Evolutionary conservation across 306 rosid genomes (phyloP).

Genomic region (Senna tora): DNA sequence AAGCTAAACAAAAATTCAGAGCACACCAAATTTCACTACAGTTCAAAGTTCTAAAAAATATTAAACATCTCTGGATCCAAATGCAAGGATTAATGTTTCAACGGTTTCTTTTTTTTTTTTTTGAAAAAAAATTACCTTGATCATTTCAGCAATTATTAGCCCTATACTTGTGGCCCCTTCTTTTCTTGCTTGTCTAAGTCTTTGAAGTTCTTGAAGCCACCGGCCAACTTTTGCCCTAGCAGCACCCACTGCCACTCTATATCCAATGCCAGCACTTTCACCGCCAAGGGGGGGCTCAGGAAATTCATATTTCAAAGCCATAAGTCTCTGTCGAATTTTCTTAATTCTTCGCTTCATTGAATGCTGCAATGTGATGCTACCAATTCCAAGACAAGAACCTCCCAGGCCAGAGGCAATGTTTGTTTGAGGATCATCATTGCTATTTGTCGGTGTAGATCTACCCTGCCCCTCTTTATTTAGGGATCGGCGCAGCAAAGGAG

Average conservation of each 20-base stretch:
- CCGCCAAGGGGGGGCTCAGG: conserved; percentile 73
- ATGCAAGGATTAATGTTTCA: conserved; percentile 23
- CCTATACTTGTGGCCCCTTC: conserved; percentile 97
- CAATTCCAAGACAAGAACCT: conserved; percentile 62
- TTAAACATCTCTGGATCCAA: neutral
- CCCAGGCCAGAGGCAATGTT: conserved; percentile 55
- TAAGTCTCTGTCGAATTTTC: conserved; percentile 91
- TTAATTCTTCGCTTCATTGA: conserved; percentile 89
- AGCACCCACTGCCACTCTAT: conserved; percentile 83
- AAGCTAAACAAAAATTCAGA: conserved; percentile 25
- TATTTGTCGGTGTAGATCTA: conserved; percentile 62
- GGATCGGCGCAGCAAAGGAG: conserved; percentile 81
- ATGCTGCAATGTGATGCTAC: conserved; percentile 66
- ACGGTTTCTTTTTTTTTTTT: neutral
- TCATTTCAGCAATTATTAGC: conserved; percentile 85
- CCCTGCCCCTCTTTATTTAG: conserved; percentile 75
- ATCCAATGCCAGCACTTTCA: conserved; percentile 92
- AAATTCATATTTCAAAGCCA: conserved; percentile 95
- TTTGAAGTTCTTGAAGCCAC: conserved; percentile 99
- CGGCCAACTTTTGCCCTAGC: conserved; percentile 92
- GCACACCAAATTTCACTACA: conserved; percentile 13
- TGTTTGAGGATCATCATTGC: conserved; percentile 69
- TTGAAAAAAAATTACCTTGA: conserved; percentile 69
- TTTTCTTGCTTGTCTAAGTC: conserved; percentile 97
- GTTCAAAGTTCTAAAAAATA: conserved; percentile 4